phyloP scores from a whole-genome alignment of 768 basidiomycete genomes.

The Daedaleopsis sinensis region DNA sequence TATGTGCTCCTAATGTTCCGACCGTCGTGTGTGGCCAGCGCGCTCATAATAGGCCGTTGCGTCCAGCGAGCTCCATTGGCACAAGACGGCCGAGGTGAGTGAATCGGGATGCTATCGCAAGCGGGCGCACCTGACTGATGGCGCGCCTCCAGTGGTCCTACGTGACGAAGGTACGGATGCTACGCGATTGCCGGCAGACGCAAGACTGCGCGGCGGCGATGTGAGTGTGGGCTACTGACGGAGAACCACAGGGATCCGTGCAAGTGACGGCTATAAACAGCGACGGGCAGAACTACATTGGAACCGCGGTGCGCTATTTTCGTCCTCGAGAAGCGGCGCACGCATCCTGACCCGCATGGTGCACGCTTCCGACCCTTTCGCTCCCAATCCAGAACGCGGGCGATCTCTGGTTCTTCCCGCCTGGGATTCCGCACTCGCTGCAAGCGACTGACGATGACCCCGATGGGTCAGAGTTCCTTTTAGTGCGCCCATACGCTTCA shows the following conservation, averaged over 20 bases:
- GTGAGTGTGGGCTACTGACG: neutral
- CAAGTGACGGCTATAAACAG: conserved; percentile 53
- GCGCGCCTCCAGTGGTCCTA: conserved; percentile 31
- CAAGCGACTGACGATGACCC: conserved; percentile 46
- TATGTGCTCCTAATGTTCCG: conserved; percentile 7
- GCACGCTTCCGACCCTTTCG: neutral
- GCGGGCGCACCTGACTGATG: conserved; percentile 6
- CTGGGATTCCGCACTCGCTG: conserved; percentile 58
- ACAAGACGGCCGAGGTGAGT: conserved; percentile 33
- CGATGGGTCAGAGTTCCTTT: conserved; percentile 56
- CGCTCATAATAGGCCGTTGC: neutral
- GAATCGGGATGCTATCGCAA: neutral
- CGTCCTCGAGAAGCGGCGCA: neutral
- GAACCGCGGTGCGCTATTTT: conserved; percentile 38
- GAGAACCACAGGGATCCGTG: conserved; percentile 20
- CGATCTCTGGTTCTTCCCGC: conserved; percentile 62
- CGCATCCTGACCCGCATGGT: neutral
- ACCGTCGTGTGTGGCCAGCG: neutral
- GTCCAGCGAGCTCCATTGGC: conserved; percentile 38
- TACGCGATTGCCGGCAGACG: neutral
- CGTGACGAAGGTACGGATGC: conserved; percentile 31
- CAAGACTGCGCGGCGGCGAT: neutral
- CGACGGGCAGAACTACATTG: conserved; percentile 52
- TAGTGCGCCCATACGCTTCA: conserved; percentile 38
- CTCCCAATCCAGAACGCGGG: conserved; percentile 35